Base-by-base conservation (phyloP, 352 stramenopile species). In the Globisporangium splendens region DNA sequence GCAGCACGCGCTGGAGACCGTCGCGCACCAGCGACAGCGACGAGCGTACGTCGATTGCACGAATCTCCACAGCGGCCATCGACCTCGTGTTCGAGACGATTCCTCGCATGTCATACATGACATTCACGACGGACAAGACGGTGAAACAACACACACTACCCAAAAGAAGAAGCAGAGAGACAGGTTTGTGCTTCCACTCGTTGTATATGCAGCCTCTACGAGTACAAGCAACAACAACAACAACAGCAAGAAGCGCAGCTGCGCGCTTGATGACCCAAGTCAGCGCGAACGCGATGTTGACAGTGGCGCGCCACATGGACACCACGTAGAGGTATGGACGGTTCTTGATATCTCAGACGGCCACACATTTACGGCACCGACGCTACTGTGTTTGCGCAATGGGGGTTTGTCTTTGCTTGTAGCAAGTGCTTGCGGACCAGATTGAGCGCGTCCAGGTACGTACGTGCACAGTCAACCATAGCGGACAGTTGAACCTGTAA, bases 11-110 rank as follows among this genome's bases (percentile, higher is more conserved):
- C 18, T 56, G 3, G 28, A 46, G n/a, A 22, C 21, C 14, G 22
- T 18, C 50, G 18, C 11, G 35, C 20, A 3, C 12, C 43, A 31
- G 22, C 69, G 68, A 22, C 59, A 72, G 50, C 70, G 68, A 22
- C 56, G 62, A 47, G 71, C 65, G 35, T 47, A 69, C 35, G 17
- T 74, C 20, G 68, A 62, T 18, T 66, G 54, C 56, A 79, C 68
- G 3, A 79, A 79, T 31, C 24, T 31, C 24, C 5, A 31, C 24
- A 31, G 24, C 24, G 24, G 2, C 24, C 44, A 62, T 79, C 20
- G 20, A 20, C 20, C 41, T 21, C 17, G 49, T 21, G 28, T 14
- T 14, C 20, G 31, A 12, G 33, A 42, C 21, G 54, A n/a, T n/a
- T n/a, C n/a, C n/a, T n/a, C n/a, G n/a, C n/a, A n/a, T n/a, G n/a